phyloP scores from a whole-genome alignment of 2,329 filamentous ascomycete genomes.

The Pestalotiopsis sp. region DNA sequence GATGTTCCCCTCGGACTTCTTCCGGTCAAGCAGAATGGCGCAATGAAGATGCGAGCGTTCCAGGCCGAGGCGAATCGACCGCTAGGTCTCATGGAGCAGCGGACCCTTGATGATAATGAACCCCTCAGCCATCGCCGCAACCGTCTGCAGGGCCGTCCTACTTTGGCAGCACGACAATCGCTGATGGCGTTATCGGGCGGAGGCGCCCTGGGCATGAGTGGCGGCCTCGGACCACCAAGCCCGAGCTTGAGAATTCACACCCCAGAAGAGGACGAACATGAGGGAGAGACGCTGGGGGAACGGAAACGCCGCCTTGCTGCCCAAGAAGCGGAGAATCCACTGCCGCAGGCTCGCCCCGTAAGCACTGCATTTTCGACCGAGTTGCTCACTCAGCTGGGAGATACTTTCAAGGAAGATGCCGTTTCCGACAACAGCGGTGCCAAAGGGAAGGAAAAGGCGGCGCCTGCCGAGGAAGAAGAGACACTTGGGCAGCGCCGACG shows the following conservation, averaged over 20 bases:
- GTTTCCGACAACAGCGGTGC: constrained; percentile 28
- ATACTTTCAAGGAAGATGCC: constrained; percentile 46
- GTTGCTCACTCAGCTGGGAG: constrained; percentile 65
- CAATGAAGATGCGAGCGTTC: constrained; percentile 46
- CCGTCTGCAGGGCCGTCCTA: constrained; percentile 66
- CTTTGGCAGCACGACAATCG: constrained; percentile 45
- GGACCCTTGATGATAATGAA: constrained; percentile 90
- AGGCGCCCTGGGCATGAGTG: constrained; percentile 23
- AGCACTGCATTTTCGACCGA: constrained; percentile 70
- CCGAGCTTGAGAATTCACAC: constrained; percentile 32
- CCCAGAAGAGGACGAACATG: constrained; percentile 52
- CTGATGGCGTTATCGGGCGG: constrained; percentile 42
- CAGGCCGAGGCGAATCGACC: constrained; percentile 63
- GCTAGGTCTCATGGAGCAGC: constrained; percentile 75
- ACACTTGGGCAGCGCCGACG: constrained; percentile 78
- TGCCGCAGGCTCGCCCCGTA: constrained; percentile 60
- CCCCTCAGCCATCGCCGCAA: constrained; percentile 78
- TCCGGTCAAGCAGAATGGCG: constrained; percentile 64
- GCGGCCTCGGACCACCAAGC: constrained; percentile 27
- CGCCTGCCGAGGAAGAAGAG: constrained; percentile 63
- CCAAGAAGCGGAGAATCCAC: constrained; percentile 46
- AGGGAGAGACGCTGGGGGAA: constrained; percentile 69
- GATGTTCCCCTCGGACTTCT: constrained; percentile 88
- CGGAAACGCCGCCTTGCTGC: constrained; percentile 67
- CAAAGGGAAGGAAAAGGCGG: constrained; percentile 31